These are phyloP conservation scores for Sclerotinia glacialis DNA, from an alignment of 2,329 filamentous ascomycete species.

Conservation along the genomic window DNA sequence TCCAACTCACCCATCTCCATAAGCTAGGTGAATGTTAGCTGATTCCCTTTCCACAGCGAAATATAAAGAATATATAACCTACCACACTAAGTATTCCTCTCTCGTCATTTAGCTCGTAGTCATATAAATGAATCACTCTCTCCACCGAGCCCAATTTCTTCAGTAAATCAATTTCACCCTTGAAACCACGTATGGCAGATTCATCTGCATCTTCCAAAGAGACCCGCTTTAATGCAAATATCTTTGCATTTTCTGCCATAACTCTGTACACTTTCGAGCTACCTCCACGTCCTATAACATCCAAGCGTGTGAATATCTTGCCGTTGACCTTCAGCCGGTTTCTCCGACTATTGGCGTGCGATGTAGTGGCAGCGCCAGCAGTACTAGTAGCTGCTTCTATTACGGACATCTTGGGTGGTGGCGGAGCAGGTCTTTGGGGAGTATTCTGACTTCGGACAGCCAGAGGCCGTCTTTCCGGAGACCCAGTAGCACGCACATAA, in stretches of 20 bases:
- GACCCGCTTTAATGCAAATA: conserved; percentile 91
- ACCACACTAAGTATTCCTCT: conserved; percentile 85
- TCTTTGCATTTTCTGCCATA: conserved; percentile 93
- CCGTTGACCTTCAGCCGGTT: conserved; percentile 87
- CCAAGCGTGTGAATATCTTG: conserved; percentile 83
- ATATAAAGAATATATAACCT: conserved; percentile 39
- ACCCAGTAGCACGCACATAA: conserved; percentile 41
- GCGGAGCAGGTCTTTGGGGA: conserved; percentile 71
- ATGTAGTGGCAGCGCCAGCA: conserved; percentile 74
- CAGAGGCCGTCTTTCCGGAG: conserved; percentile 57
- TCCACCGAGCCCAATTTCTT: conserved; percentile 80
- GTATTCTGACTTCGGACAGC: conserved; percentile 61
- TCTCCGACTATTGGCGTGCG: conserved; percentile 66
- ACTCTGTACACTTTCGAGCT: conserved; percentile 95
- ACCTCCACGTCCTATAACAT: conserved; percentile 87
- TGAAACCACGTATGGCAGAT: conserved; percentile 77
- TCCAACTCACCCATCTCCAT: conserved; percentile 98
- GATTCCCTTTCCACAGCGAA: neutral
- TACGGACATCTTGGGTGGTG: conserved; percentile 94
- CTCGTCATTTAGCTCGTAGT: conserved; percentile 90
- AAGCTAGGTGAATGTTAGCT: conserved; percentile 51
- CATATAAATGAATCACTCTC: conserved; percentile 83
- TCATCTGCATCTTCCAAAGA: conserved; percentile 89
- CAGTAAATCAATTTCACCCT: conserved; percentile 91
- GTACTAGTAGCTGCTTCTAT: conserved; percentile 85